Conservation (phyloP, 257 asterid genomes). For the Solanum lycopersicoides region DNA sequence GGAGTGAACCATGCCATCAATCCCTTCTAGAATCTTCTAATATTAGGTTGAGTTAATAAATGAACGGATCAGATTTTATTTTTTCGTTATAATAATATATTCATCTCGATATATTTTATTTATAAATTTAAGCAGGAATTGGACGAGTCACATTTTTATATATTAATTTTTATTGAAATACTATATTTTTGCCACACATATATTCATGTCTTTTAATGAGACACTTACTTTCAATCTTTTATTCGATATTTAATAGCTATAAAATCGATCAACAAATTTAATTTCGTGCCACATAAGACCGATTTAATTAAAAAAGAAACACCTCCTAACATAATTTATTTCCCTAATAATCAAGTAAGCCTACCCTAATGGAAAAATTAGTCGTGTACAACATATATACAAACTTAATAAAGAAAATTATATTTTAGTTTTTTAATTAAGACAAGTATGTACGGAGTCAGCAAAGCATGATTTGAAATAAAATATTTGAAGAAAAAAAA, state of each 20-base stretch:
- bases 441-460: background rate
- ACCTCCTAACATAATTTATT: background rate
- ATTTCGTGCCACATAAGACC: background rate
- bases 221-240: background rate
- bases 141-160: background rate
- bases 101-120: too few relatives aligned
- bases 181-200: background rate
- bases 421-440: background rate
- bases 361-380: background rate
- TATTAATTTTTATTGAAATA: too few relatives aligned
- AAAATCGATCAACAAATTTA: too few relatives aligned
- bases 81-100: too few relatives aligned
- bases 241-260: background rate
- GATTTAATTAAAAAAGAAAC: too few relatives aligned
- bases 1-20: background rate
- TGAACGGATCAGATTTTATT: background rate
- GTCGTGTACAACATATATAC: background rate
- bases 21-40: background rate
- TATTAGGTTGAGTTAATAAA: background rate
- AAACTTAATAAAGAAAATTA: background rate
- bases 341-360: background rate
- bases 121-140: too few relatives aligned
- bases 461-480: constrained; percentile 2
- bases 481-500: background rate
- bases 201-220: too few relatives aligned